Conservation (phyloP, 2,329 filamentous ascomycete species). For the Ceratocystiopsis sp. region DNA sequence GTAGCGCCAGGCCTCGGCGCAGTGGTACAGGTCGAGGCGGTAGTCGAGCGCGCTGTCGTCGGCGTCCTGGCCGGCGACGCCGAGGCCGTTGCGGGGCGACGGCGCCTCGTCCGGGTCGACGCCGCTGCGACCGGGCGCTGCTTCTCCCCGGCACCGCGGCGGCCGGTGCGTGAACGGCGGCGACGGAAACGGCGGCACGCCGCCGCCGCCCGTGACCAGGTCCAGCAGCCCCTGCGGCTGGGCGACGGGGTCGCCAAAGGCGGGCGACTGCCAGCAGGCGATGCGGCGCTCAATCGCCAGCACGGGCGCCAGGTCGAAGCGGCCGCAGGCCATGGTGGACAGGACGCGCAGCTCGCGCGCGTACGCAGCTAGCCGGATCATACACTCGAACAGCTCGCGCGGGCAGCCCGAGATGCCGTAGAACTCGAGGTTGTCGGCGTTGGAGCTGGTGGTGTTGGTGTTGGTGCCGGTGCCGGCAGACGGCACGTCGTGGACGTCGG, state of each 20-base stretch:
- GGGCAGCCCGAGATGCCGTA: conserved; percentile 19
- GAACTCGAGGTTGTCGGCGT: conserved; percentile 10
- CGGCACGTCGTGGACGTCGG: neutral
- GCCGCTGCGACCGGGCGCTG: too few species aligned
- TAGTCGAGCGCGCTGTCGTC: neutral
- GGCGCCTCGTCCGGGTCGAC: too few species aligned
- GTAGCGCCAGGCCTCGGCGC: conserved; percentile 18
- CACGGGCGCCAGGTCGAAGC: conserved; percentile 12
- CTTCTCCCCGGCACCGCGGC: too few species aligned
- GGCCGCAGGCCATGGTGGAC: conserved; percentile 15
- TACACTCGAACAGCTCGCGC: conserved; percentile 12
- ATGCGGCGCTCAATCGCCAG: conserved; percentile 10
- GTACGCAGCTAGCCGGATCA: conserved; percentile 15
- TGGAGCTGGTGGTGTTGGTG: too few species aligned
- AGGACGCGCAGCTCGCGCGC: conserved; percentile 15
- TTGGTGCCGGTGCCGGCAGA: too few species aligned
- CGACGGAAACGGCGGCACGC: too few species aligned
- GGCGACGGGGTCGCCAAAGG: conserved; percentile 2
- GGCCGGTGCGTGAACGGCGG: too few species aligned
- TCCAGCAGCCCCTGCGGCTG: neutral
- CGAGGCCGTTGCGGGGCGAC: neutral
- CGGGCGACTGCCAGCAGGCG: conserved; percentile 8
- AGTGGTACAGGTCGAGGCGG: conserved; percentile 16
- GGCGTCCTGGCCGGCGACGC: conserved; percentile 1
- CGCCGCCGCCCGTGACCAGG: too few species aligned